phyloP scores from a whole-genome alignment of 129 eudicot genomes.

The Artemisia argyi region DNA sequence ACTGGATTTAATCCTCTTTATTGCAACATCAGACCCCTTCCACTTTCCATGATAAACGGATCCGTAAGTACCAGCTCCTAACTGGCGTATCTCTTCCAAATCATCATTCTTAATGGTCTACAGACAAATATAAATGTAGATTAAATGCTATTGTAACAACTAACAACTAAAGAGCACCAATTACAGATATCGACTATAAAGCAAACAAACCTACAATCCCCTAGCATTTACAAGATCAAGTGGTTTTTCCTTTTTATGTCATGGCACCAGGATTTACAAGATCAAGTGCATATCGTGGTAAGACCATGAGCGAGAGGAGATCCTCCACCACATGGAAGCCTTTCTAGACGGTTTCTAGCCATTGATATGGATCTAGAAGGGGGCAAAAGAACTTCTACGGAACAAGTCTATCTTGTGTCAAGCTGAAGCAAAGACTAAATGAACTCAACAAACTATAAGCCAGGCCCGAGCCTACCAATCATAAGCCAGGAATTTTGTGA shows the following conservation, averaged over 20 bases:
- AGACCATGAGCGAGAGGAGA: conserved; percentile 99
- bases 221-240: conserved; percentile 38
- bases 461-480: not conserved
- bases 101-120: conserved; percentile 85
- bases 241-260: not conserved
- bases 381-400: conserved; percentile 85
- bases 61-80: conserved; percentile 90
- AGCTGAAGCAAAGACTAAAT: not conserved
- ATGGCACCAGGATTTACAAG: not conserved
- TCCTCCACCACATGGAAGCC: conserved; percentile 99
- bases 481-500: not conserved
- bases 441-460: not conserved
- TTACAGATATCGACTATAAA: not conserved
- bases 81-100: conserved; percentile 79
- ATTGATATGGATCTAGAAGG: conserved; percentile 96
- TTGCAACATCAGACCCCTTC: conserved; percentile 93
- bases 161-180: not conserved
- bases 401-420: not conserved
- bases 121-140: conserved; percentile 3
- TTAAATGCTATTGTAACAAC: not conserved
- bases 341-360: conserved; percentile 98
- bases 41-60: conserved; percentile 89
- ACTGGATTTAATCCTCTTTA: conserved; percentile 91
- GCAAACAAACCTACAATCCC: conserved; percentile 71
- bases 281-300: conserved; percentile 60